Evolutionary conservation across 75 land plant genomes (phyloP).

Genomic region (Pseudotsuga menziesii): DNA sequence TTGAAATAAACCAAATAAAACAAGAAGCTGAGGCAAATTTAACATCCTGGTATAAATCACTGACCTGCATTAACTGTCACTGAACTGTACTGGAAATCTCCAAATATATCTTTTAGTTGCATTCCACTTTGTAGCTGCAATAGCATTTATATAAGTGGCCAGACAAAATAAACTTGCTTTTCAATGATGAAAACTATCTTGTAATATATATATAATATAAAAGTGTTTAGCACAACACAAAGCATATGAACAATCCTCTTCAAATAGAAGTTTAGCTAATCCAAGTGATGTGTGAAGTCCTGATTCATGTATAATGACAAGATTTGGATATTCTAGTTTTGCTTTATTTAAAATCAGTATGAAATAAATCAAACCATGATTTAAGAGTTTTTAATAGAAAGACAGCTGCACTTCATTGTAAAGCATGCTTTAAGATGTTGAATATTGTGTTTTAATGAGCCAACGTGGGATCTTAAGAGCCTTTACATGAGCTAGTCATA

Average conservation of each 20-base stretch:
- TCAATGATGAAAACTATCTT: too few species aligned
- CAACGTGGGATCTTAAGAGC: background rate
- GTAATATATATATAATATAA: too few species aligned
- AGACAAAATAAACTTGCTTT: background rate
- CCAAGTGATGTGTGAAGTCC: background rate
- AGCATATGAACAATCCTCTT: slow-evolving; percentile 3
- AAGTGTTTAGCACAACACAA: background rate
- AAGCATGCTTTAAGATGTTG: background rate
- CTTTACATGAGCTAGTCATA: background rate
- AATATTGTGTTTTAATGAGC: background rate
- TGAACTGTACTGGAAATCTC: background rate
- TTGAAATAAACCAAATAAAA: background rate
- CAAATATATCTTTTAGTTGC: slow-evolving; percentile 4
- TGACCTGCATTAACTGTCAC: slow-evolving; percentile 1
- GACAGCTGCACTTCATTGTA: too few species aligned
- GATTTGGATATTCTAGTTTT: too few species aligned
- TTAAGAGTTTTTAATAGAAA: too few species aligned
- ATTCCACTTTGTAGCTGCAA: slow-evolving; percentile 9
- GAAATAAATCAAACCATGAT: too few species aligned
- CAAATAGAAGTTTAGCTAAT: background rate
- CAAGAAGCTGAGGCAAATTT: background rate
- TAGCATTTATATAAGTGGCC: background rate
- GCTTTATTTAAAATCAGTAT: too few species aligned
- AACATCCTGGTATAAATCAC: background rate
- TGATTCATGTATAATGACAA: background rate